Conservation (phyloP, 176 grass and related monocot species). For the Carex scoparia region DNA sequence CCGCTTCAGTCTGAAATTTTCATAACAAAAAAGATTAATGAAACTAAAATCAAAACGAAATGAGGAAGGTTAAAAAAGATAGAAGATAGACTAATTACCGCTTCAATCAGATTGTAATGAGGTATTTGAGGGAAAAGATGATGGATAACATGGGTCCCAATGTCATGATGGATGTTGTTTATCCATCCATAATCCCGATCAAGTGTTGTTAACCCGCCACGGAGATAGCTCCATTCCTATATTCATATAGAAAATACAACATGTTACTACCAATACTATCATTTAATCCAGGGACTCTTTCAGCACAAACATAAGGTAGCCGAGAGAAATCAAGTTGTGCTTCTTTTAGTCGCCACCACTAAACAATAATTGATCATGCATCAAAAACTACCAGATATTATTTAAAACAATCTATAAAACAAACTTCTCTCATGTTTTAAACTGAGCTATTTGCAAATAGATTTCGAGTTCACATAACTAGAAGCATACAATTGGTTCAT, state of each 20-base stretch:
- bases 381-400: neutral
- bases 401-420: slow-evolving; percentile 2
- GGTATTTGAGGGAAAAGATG: slow-evolving; percentile 95
- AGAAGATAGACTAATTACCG: slow-evolving; percentile 31
- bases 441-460: neutral
- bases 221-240: slow-evolving; percentile 92
- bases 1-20: slow-evolving; percentile 66
- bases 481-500: neutral
- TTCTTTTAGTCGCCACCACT: neutral
- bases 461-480: neutral
- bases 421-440: neutral
- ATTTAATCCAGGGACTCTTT: neutral
- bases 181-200: slow-evolving; percentile 91
- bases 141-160: slow-evolving; percentile 94
- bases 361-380: neutral
- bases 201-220: slow-evolving; percentile 83
- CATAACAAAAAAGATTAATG: neutral
- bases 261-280: neutral
- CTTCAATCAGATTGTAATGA: slow-evolving; percentile 87
- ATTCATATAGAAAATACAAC: slow-evolving; percentile 9
- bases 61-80: neutral
- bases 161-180: slow-evolving; percentile 93
- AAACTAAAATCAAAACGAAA: neutral
- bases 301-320: neutral
- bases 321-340: neutral